Conservation (phyloP, 805 yeast genomes). For the Candida pseudoglaebosa region DNA sequence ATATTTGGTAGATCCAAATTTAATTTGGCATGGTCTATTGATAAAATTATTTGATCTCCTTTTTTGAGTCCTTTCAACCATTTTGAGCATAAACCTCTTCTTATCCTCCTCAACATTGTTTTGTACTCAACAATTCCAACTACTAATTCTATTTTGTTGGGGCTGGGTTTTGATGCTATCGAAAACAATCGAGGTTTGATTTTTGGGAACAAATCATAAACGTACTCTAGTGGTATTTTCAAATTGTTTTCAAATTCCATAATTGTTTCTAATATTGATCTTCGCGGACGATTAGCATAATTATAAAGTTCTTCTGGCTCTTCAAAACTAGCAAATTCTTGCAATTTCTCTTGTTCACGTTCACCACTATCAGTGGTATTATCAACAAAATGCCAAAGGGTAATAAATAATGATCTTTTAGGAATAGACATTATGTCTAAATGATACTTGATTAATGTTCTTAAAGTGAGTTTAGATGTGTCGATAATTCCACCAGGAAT, state of each 20-base stretch:
- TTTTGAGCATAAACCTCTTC: slow-evolving; percentile 79
- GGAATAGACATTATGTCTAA: slow-evolving; percentile 83
- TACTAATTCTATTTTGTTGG: slow-evolving; percentile 54
- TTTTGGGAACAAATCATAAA: slow-evolving; percentile 73
- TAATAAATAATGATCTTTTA: slow-evolving; percentile 72
- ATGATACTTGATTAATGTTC: slow-evolving; percentile 72
- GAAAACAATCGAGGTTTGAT: slow-evolving; percentile 82
- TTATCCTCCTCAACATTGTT: slow-evolving; percentile 69
- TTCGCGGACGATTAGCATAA: slow-evolving; percentile 88
- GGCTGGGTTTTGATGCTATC: slow-evolving; percentile 62
- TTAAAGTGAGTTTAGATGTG: slow-evolving; percentile 51
- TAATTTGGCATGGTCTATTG: slow-evolving; percentile 45
- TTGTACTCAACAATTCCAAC: slow-evolving; percentile 84
- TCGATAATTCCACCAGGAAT: slow-evolving; percentile 60
- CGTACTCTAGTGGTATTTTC: slow-evolving; percentile 67
- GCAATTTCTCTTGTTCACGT: slow-evolving; percentile 70
- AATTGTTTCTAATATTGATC: slow-evolving; percentile 81
- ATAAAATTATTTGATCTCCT: slow-evolving; percentile 51
- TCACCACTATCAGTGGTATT: slow-evolving; percentile 51
- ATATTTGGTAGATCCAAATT: slow-evolving; percentile 19
- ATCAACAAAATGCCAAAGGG: slow-evolving; percentile 63
- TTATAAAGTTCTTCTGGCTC: slow-evolving; percentile 81
- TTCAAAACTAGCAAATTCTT: slow-evolving; percentile 67
- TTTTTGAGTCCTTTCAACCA: slow-evolving; percentile 55
- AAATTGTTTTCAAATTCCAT: slow-evolving; percentile 73